phyloP scores from a whole-genome alignment of 2,329 filamentous ascomycete species.

The Ascochyta clinopodiicola region DNA sequence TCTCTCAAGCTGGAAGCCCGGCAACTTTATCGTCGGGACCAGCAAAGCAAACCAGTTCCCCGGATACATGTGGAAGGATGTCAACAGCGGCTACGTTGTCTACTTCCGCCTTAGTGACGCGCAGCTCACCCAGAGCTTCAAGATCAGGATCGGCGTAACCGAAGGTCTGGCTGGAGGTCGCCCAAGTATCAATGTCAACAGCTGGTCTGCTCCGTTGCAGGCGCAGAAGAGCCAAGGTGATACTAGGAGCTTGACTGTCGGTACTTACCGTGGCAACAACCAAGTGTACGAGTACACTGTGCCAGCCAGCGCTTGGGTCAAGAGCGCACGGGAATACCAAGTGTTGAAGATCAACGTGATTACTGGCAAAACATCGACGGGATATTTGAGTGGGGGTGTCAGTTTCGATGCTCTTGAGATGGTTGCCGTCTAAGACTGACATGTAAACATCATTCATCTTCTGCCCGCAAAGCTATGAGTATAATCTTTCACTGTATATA shows the following conservation, averaged over 20 bases:
- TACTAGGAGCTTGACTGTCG: constrained; percentile 29
- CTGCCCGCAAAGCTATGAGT: too few relatives aligned
- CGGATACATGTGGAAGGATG: constrained; percentile 52
- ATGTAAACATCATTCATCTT: too few relatives aligned
- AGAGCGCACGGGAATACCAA: constrained; percentile 28
- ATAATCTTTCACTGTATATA: too few relatives aligned
- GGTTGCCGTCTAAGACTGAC: constrained; percentile 4
- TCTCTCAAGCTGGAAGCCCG: constrained; percentile 33
- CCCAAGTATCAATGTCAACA: constrained; percentile 25
- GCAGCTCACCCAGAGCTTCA: constrained; percentile 29
- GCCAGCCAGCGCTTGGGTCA: constrained; percentile 29
- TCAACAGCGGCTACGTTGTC: constrained; percentile 52
- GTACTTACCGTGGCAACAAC: constrained; percentile 35
- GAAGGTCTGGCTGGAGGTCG: constrained; percentile 28
- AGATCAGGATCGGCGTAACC: constrained; percentile 32
- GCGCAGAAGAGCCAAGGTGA: constrained; percentile 28
- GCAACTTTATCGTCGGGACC: constrained; percentile 32
- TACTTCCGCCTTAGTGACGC: constrained; percentile 46
- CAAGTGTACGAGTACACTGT: constrained; percentile 32
- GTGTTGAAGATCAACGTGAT: constrained; percentile 28
- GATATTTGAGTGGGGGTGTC: constrained; percentile 29
- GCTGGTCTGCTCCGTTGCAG: constrained; percentile 23
- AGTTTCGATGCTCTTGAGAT: constrained; percentile 32
- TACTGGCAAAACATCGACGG: constrained; percentile 28
- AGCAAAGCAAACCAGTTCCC: constrained; percentile 38